Conservation (phyloP, 2,329 filamentous ascomycete genomes). For the Calonectria multiphialidica region DNA sequence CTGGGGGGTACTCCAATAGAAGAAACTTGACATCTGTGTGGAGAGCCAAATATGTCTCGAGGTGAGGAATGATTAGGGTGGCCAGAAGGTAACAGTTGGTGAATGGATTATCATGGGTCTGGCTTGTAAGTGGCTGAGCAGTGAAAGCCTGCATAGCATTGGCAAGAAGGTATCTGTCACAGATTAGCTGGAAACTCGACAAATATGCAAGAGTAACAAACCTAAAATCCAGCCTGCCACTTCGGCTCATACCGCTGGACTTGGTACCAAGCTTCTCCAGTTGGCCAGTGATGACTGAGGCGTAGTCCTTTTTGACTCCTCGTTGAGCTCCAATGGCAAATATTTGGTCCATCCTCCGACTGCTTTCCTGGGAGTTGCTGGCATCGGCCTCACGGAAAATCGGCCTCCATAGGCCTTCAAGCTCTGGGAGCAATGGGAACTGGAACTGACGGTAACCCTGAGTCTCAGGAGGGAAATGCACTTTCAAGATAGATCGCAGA, state of each 20-base stretch:
- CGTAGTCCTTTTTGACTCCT: slow-evolving; percentile 64
- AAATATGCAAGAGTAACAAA: slow-evolving; percentile 45
- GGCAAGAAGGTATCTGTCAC: slow-evolving; percentile 67
- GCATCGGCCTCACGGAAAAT: slow-evolving; percentile 57
- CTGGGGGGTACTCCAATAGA: slow-evolving; percentile 69
- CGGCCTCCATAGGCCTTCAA: slow-evolving; percentile 65
- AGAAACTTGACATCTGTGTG: slow-evolving; percentile 67
- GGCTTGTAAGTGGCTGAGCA: slow-evolving; percentile 61
- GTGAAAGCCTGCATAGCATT: slow-evolving; percentile 71
- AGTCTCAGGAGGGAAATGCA: slow-evolving; percentile 62
- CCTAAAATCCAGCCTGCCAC: slow-evolving; percentile 70
- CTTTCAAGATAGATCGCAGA: slow-evolving; percentile 64
- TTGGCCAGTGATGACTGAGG: slow-evolving; percentile 60
- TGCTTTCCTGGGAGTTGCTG: slow-evolving; percentile 45
- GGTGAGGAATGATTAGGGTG: slow-evolving; percentile 68
- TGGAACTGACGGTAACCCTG: slow-evolving; percentile 61
- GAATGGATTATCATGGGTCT: slow-evolving; percentile 66
- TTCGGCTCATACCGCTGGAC: slow-evolving; percentile 61
- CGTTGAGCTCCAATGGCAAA: slow-evolving; percentile 70
- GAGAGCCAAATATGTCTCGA: slow-evolving; percentile 69
- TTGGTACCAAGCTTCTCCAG: slow-evolving; percentile 68
- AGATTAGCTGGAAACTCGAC: slow-evolving; percentile 7
- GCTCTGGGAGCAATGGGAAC: slow-evolving; percentile 61
- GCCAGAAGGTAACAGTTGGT: slow-evolving; percentile 67
- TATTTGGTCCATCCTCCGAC: slow-evolving; percentile 66